Evolutionary conservation across 371 early-diverging fungal genomes (phyloP), one percentile per base, ranked within the genome.

Genomic region (Mortierella sp.): DNA sequence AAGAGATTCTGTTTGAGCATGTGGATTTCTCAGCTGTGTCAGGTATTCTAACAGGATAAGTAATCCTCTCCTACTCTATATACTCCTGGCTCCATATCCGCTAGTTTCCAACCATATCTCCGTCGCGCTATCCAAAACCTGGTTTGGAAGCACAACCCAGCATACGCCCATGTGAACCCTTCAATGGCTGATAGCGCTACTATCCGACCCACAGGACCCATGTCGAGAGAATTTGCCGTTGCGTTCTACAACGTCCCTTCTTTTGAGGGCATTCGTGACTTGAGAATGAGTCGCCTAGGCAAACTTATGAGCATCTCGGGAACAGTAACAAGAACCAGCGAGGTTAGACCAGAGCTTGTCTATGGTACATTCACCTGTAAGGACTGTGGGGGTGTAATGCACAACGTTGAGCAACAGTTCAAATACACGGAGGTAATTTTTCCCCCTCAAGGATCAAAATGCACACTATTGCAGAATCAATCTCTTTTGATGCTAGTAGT

Each of bases 251-350:
- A 92, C 57, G 70, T 96, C 5, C 86, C 91, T 1, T 81, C 87
- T 1, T 74, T 87, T 37, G 80, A 84, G 25, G 85, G 92, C 47
- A 86, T 99, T 28, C 92, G 99, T 60, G 96, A 98, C 69, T 81
- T 99, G 57, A 91, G 91, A 51, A 95, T 95, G 62, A 89, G 92
- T 28, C 85, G 89, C 57, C 89, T 99, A 62, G 98, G 98, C n/a
- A 85, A 93, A 56, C 88, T 99, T 57, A 84, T 94, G 51, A 88
- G 93, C 47, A 90, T 99, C 60, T 90, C 91, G 57, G 99, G 99
- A 45, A 99, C 99, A 4, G 98, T 99, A 5, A 99, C 99, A 9
- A 88, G 99, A 28, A 99, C 99, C 1, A 95, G 97, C 29, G 99
- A 99, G 82, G 99, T 99, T 12, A 88, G 99, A 25, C 99, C 99